Conservation (phyloP, 2,329 filamentous ascomycete species). For the Tympanopsis confertula region DNA sequence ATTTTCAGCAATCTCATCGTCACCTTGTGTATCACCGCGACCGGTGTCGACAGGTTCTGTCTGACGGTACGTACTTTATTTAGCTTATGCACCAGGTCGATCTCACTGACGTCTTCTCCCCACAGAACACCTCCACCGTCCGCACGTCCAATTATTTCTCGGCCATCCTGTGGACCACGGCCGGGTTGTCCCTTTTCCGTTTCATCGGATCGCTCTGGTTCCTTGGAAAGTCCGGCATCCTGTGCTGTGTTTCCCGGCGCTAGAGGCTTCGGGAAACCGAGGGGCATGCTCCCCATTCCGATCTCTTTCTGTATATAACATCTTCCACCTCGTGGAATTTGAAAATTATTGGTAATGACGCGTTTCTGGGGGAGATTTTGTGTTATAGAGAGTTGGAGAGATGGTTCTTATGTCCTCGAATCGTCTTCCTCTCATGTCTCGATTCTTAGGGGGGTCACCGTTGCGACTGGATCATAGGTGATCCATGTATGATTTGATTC, state of each 20-base stretch:
- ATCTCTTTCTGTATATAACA: too few relatives aligned
- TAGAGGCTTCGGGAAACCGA: too few relatives aligned
- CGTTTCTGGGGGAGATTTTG: too few relatives aligned
- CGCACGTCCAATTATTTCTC: conserved; percentile 89
- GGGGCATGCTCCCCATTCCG: too few relatives aligned
- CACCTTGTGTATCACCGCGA: conserved; percentile 78
- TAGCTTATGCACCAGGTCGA: neutral
- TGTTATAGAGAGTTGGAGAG: too few relatives aligned
- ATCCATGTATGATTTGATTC: too few relatives aligned
- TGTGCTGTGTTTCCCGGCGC: conserved; percentile 87
- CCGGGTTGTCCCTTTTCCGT: conserved; percentile 69
- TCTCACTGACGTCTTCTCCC: neutral
- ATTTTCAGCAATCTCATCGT: conserved; percentile 86
- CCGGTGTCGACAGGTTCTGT: conserved; percentile 72
- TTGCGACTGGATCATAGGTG: too few relatives aligned
- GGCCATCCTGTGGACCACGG: conserved; percentile 80
- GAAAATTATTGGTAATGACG: too few relatives aligned
- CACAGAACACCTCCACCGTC: conserved; percentile 51
- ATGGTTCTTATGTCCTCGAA: too few relatives aligned
- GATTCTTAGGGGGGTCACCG: too few relatives aligned
- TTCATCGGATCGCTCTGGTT: conserved; percentile 93
- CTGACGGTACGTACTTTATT: conserved; percentile 64
- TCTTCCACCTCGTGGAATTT: too few relatives aligned
- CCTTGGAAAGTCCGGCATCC: conserved; percentile 83
- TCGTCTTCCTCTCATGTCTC: too few relatives aligned